Base-by-base conservation (phyloP, 305 asterid genomes). In the Fraxinus floribunda region DNA sequence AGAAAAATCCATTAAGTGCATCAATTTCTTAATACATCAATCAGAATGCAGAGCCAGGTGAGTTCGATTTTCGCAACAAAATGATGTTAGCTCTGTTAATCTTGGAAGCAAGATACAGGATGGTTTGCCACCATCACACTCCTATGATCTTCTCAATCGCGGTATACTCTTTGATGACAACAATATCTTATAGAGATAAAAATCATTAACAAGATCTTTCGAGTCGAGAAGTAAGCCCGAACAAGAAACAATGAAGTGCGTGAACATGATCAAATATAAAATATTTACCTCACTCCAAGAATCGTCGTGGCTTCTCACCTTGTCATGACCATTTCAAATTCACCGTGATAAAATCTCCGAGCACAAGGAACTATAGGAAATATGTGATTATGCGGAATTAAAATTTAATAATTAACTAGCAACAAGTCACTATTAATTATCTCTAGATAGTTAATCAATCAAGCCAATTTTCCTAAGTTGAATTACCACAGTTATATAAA, bases 121-220 rank as follows among this genome's bases (percentile, higher is more conserved):
- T 94, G 96, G 87, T 94, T 94, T 8, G 97, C 97, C 46, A 93
- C 92, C 93, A 94, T 93, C 60, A 94, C 95, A 85, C 95, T 87
- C 84, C 95, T 79, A 75, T 94, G 78, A 94, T 89, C 89, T 93
- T 93, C 79, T 88, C 90, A 29, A 73, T 0, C 16, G 76, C 86
- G 0, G 88, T 87, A 6, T 86, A 85, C 82, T 93, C 96, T 89
- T 97, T 92, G 18, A 3, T 30, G 41, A 36, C 41, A 3, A 24
- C 34, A 24, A 64, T 3, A 64, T 64, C 32, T 4, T 64, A 62
- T 62, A 24, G 73, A 64, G 34, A 24, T 7, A 24, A 22, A 64
- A 20, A 64, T 64, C 16, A 22, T 24, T 24, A 22, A 64, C 22
- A 26, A 6, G 15, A 24, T 64, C 16, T 64, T 64, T 22, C 6